A percentile compares a stretch with the other conserved stretches of the same genome.
Conservation (phyloP, 331 rosid species). For the Spiraea crenata region DNA sequence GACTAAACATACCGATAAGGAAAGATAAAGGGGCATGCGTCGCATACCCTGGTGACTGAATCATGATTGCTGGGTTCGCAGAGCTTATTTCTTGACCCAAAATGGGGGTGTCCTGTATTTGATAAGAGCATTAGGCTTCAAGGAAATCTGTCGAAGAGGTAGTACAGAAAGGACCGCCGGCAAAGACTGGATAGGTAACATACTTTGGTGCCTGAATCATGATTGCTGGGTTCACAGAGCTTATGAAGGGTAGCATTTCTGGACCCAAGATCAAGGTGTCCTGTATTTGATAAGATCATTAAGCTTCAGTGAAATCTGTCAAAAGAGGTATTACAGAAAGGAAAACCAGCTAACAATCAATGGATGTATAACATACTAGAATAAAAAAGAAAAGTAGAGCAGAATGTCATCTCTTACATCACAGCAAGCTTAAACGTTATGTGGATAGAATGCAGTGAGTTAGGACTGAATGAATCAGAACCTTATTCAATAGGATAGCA, state of each 20-base stretch:
- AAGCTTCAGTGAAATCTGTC: conserved; percentile 72
- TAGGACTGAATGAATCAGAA: too few species aligned
- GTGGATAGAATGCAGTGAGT: too few species aligned
- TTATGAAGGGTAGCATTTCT: too few species aligned
- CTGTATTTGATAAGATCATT: conserved; percentile 41
- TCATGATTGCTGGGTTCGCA: background rate
- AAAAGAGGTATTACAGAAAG: conserved; percentile 23
- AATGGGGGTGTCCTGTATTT: conserved; percentile 84
- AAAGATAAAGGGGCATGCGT: background rate
- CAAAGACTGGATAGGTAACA: too few species aligned
- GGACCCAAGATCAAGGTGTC: too few species aligned
- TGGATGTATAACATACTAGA: conserved; percentile 4
- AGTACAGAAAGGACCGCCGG: too few species aligned
- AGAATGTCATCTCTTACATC: too few species aligned
- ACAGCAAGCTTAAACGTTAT: too few species aligned
- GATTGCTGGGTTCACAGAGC: too few species aligned
- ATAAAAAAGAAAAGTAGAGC: background rate
- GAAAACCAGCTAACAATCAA: conserved; percentile 27
- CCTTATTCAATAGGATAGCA: too few species aligned
- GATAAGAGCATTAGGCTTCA: conserved; percentile 14
- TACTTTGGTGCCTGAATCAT: too few species aligned
- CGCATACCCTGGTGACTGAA: background rate
- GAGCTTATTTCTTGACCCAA: conserved; percentile 59
- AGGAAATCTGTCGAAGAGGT: too few species aligned
- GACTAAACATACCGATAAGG: background rate